These are phyloP conservation scores for Colletotrichum ledebouriae DNA, from an alignment of 2,329 filamentous ascomycete genomes.

Conservation along the genomic window DNA sequence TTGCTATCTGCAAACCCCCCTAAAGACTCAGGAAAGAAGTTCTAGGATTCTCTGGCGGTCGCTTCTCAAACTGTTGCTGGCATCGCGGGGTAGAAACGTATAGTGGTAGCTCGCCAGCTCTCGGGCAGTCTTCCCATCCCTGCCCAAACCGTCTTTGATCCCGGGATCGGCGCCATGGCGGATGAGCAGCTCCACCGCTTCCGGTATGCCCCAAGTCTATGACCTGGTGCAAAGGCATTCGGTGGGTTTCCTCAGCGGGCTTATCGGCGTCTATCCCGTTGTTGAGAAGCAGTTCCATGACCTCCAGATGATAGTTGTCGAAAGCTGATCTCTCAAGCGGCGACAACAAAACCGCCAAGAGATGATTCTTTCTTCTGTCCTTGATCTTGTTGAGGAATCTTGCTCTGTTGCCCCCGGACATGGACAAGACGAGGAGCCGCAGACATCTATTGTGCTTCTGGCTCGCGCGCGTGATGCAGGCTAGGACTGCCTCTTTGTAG, in stretches of 20 bases:
- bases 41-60: background rate
- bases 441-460: constrained; percentile 7
- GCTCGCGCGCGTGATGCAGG: background rate
- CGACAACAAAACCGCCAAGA: background rate
- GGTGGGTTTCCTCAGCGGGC: background rate
- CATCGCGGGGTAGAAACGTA: too few relatives aligned
- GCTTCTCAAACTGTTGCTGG: background rate
- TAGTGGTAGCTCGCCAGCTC: background rate
- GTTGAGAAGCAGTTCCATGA: background rate
- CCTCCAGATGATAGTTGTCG: background rate
- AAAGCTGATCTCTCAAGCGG: background rate
- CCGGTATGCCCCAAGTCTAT: background rate
- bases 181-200: background rate
- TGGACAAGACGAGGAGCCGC: background rate
- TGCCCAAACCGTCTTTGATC: background rate
- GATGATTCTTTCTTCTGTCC: background rate
- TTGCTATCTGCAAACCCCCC: too few relatives aligned
- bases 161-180: background rate
- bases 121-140: background rate
- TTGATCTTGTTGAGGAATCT: background rate
- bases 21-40: too few relatives aligned
- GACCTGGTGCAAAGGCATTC: background rate
- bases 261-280: background rate
- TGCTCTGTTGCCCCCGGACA: background rate
- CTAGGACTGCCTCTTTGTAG: background rate